A percentile compares a stretch with the other conserved stretches of the same genome.
phyloP scores from a whole-genome alignment of 257 asterid genomes.

The Solanum sitiens region DNA sequence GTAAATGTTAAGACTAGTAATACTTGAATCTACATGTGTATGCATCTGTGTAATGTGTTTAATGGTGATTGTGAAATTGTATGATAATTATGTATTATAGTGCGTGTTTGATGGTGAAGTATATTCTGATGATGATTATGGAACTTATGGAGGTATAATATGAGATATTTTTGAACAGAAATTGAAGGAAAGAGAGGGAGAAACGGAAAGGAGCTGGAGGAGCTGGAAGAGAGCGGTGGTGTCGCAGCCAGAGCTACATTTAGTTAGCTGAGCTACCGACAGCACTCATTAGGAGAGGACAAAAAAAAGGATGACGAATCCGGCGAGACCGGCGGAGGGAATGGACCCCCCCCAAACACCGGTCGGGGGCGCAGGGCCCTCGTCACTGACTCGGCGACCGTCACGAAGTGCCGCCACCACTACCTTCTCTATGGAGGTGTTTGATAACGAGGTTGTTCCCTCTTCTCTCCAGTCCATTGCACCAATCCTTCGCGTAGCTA shows the following conservation, averaged over 20 bases:
- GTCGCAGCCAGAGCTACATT: background rate
- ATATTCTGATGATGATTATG: background rate
- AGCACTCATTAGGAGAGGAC: background rate
- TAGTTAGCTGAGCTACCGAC: background rate
- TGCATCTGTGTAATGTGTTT: background rate
- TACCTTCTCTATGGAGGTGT: slow-evolving; percentile 81
- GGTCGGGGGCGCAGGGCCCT: background rate
- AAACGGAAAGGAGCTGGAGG: background rate
- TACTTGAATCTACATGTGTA: background rate
- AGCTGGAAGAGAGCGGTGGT: background rate
- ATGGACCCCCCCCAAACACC: background rate
- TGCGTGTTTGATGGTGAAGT: background rate
- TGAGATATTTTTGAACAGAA: background rate
- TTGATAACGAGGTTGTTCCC: slow-evolving; percentile 93
- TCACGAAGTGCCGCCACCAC: slow-evolving; percentile 90
- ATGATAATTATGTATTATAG: background rate
- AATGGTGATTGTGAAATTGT: background rate
- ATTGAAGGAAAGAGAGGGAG: background rate
- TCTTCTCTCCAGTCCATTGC: slow-evolving; percentile 88
- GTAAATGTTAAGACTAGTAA: background rate
- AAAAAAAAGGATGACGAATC: background rate
- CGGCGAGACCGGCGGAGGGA: background rate
- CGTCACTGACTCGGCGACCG: slow-evolving; percentile 59
- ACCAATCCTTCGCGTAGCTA: slow-evolving; percentile 88
- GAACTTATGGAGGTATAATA: background rate